phyloP scores from a whole-genome alignment of 768 basidiomycete species.

The Lanmaoa pseudosensibilis region DNA sequence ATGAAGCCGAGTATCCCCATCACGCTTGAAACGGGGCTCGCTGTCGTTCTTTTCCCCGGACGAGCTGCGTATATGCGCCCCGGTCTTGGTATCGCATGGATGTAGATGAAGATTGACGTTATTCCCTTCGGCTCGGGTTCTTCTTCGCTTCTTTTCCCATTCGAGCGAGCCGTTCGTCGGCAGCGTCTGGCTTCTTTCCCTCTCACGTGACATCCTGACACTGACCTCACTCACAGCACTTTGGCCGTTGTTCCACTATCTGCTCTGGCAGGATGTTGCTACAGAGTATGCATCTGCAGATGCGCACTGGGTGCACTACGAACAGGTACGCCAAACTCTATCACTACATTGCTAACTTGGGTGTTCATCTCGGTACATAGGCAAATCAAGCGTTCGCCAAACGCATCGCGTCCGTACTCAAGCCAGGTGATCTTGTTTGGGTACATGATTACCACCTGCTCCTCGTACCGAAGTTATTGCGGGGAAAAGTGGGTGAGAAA shows the following conservation, averaged over 20 bases:
- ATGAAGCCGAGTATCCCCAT: too few relatives aligned
- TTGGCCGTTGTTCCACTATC: conserved; percentile 98
- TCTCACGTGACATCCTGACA: conserved; percentile 9
- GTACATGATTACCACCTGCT: conserved; percentile 96
- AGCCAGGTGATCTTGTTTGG: conserved; percentile 91
- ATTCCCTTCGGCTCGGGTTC: background rate
- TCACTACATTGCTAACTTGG: background rate
- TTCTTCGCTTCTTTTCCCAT: background rate
- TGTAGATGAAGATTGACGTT: background rate
- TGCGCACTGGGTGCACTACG: conserved; percentile 56
- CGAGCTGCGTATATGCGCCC: background rate
- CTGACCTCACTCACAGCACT: conserved; percentile 54
- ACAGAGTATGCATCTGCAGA: conserved; percentile 87
- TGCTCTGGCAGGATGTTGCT: conserved; percentile 96
- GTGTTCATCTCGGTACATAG: conserved; percentile 38
- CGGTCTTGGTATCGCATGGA: background rate
- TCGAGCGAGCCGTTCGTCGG: background rate
- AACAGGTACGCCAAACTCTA: conserved; percentile 18
- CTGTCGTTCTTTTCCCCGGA: background rate
- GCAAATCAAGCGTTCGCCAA: conserved; percentile 85
- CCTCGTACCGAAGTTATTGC: conserved; percentile 82
- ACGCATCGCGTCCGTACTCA: conserved; percentile 72
- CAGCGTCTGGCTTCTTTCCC: background rate
- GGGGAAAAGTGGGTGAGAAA: conserved; percentile 53
- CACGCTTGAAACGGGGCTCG: too few relatives aligned